phyloP scores from a whole-genome alignment of 2,329 filamentous ascomycete genomes.

The Fusarium sp. region DNA sequence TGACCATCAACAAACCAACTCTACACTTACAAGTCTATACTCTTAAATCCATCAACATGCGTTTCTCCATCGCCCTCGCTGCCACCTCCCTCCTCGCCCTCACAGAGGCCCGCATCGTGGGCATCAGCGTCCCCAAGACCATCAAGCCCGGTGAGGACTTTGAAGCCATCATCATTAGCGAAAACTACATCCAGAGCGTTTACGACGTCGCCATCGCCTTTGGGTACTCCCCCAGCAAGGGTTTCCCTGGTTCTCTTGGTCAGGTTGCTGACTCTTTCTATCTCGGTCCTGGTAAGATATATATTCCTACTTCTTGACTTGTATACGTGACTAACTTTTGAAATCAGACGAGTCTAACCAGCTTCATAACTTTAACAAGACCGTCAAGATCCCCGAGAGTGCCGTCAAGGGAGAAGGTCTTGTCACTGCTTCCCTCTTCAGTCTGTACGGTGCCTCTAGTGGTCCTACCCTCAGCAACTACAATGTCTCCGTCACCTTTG shows the following conservation, averaged over 20 bases:
- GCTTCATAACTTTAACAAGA: conserved; percentile 42
- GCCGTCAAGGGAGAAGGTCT: conserved; percentile 39
- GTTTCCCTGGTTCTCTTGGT: conserved; percentile 47
- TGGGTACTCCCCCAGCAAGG: conserved; percentile 47
- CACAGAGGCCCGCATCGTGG: conserved; percentile 55
- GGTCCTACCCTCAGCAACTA: conserved; percentile 40
- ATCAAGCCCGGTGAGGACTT: conserved; percentile 54
- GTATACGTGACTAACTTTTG: not conserved
- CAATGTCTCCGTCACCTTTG: conserved; percentile 40
- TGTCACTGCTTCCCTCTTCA: conserved; percentile 44
- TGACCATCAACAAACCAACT: not conserved
- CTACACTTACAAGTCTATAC: too few species aligned
- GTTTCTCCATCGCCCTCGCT: conserved; percentile 42
- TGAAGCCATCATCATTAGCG: conserved; percentile 53
- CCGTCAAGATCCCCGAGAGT: conserved; percentile 39
- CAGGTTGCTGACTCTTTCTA: conserved; percentile 46
- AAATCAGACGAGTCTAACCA: conserved; percentile 40
- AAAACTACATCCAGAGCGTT: conserved; percentile 59
- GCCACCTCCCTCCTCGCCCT: conserved; percentile 43
- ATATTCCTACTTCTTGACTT: not conserved
- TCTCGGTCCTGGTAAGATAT: conserved; percentile 49
- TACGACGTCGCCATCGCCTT: conserved; percentile 60
- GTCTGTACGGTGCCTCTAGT: conserved; percentile 45
- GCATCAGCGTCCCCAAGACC: conserved; percentile 55
- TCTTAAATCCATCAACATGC: conserved; percentile 30